Evolutionary conservation across 2,329 filamentous ascomycete genomes (phyloP).

Genomic region (Colletotrichum lentis): DNA sequence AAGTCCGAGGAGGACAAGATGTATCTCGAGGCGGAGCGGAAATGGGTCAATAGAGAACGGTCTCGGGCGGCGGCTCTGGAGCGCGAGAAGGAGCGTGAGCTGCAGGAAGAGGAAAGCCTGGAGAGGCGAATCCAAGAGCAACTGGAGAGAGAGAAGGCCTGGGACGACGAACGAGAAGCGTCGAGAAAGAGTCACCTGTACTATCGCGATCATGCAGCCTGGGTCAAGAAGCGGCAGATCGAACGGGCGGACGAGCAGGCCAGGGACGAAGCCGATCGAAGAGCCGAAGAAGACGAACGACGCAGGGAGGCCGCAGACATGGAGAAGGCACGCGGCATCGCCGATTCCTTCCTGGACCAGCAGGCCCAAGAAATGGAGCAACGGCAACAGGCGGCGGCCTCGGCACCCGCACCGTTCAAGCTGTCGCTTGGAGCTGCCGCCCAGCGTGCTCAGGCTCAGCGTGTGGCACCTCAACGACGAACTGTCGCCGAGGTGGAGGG

Average conservation of each 20-base stretch:
- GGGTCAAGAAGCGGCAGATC: conserved; percentile 80
- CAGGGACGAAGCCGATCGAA: conserved; percentile 83
- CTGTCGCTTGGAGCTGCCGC: conserved; percentile 89
- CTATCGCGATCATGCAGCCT: conserved; percentile 84
- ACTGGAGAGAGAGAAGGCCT: conserved; percentile 71
- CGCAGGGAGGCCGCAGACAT: conserved; percentile 74
- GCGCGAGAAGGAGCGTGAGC: conserved; percentile 82
- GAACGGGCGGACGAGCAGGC: conserved; percentile 78
- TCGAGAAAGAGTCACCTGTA: conserved; percentile 78
- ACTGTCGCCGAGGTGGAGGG: conserved; percentile 95
- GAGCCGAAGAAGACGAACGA: conserved; percentile 77
- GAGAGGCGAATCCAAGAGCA: conserved; percentile 74
- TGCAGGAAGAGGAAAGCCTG: conserved; percentile 73
- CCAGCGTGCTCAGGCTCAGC: conserved; percentile 71
- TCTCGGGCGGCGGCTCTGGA: conserved; percentile 85
- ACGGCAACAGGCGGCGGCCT: conserved; percentile 49
- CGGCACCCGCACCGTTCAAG: conserved; percentile 81
- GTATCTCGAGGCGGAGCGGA: conserved; percentile 84
- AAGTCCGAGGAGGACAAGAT: conserved; percentile 79
- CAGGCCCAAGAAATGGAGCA: conserved; percentile 80
- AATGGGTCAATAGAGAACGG: conserved; percentile 90
- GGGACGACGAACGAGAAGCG: conserved; percentile 88
- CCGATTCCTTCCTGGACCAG: conserved; percentile 87
- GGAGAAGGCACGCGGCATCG: conserved; percentile 83
- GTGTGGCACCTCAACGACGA: conserved; percentile 68